These are phyloP conservation scores for Cucurbita maxima DNA, from an alignment of 306 rosid species.

Conservation along the genomic window DNA sequence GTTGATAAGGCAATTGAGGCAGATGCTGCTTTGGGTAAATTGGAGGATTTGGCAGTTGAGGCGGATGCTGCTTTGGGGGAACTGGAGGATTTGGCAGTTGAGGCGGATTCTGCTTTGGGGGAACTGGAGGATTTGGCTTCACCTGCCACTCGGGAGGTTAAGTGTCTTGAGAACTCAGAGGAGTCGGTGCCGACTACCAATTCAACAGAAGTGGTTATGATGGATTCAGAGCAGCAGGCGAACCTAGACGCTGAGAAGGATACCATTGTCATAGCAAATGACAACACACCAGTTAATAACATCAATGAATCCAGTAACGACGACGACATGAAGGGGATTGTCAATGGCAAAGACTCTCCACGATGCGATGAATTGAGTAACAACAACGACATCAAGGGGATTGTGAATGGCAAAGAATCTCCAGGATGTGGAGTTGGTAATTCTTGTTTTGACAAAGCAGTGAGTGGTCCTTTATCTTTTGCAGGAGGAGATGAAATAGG, in stretches of 20 bases:
- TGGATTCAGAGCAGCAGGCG: conserved; percentile 19
- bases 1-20: conserved; percentile 9
- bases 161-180: conserved; percentile 22
- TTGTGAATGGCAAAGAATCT: conserved; percentile 13
- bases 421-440: conserved; percentile 20
- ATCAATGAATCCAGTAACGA: conserved; percentile 13
- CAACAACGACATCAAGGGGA: conserved; percentile 12
- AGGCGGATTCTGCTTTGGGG: conserved; percentile 2
- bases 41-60: background rate
- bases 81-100: background rate
- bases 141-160: conserved; percentile 17
- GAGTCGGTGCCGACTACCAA: conserved; percentile 20
- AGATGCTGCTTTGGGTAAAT: too few species aligned
- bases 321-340: conserved; percentile 15
- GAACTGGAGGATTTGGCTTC: conserved; percentile 27
- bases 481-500: conserved; percentile 41
- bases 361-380: background rate
- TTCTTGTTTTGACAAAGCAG: conserved; percentile 32
- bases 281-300: conserved; percentile 11
- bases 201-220: conserved; percentile 17
- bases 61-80: background rate
- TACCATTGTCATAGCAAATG: background rate
- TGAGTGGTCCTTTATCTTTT: conserved; percentile 42
- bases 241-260: conserved; percentile 25
- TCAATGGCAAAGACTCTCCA: conserved; percentile 13